Conservation (phyloP, 139 green algal species). For the Prasinococcaceae sp. region DNA sequence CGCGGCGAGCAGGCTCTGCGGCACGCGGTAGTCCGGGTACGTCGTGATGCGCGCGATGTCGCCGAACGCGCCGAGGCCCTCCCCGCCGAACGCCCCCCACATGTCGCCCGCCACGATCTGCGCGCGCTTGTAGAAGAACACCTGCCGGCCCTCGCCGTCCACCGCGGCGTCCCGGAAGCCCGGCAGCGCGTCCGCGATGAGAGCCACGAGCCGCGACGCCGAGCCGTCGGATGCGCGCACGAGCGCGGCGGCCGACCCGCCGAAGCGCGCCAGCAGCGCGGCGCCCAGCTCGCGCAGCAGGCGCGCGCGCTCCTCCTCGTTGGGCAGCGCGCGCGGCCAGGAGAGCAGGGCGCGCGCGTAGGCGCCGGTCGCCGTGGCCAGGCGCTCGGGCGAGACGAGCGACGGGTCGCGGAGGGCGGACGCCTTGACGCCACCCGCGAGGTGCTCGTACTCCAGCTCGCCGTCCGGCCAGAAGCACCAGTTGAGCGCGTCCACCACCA, state of each 20-base stretch:
- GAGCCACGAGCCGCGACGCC: slow-evolving; percentile 45
- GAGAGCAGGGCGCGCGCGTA: not conserved
- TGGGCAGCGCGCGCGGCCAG: too few relatives aligned
- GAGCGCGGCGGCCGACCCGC: slow-evolving; percentile 46
- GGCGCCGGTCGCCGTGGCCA: too few relatives aligned
- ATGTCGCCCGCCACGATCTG: slow-evolving; percentile 90
- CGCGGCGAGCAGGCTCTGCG: too few relatives aligned
- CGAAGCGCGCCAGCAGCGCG: slow-evolving; percentile 37
- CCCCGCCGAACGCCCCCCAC: slow-evolving; percentile 64
- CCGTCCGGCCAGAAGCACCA: slow-evolving; percentile 91
- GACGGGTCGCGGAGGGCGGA: too few relatives aligned
- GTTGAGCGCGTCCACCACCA: slow-evolving; percentile 92
- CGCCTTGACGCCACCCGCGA: slow-evolving; percentile 61
- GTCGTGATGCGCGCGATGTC: slow-evolving; percentile 78
- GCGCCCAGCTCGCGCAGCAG: slow-evolving; percentile 67
- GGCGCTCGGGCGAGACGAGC: too few relatives aligned
- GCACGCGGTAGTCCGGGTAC: too few relatives aligned
- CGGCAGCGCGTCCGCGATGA: slow-evolving; percentile 50
- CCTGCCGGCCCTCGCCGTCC: slow-evolving; percentile 57
- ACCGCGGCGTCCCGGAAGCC: slow-evolving; percentile 71
- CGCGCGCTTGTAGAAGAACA: slow-evolving; percentile 86
- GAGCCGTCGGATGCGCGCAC: slow-evolving; percentile 42
- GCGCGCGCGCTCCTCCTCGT: slow-evolving; percentile 63
- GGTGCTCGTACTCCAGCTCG: slow-evolving; percentile 77
- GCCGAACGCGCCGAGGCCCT: slow-evolving; percentile 48